Evolutionary conservation across 257 asterid genomes (phyloP).

Genomic region (Capsicum rhomboideum): DNA sequence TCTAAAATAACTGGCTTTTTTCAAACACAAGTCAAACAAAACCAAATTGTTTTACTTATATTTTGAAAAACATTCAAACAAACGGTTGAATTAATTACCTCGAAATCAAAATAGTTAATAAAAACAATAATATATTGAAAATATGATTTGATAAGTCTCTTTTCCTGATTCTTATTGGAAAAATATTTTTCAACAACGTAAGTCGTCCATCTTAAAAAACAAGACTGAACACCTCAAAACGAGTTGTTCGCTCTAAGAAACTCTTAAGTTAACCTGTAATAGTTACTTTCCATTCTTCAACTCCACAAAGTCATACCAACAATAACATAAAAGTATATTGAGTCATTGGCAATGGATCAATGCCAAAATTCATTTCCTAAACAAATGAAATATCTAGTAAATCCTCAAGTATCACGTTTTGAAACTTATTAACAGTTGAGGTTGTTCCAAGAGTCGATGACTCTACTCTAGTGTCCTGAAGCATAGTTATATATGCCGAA

Average conservation of each 20-base stretch:
- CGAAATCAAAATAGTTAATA: background rate
- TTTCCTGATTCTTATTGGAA: background rate
- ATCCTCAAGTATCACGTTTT: background rate
- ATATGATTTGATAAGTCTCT: background rate
- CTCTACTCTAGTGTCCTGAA: background rate
- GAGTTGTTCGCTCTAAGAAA: background rate
- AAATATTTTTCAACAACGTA: background rate
- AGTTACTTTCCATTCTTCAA: background rate
- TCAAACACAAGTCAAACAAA: background rate
- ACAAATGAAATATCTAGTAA: background rate
- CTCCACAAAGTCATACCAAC: background rate
- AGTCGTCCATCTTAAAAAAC: background rate
- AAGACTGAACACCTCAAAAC: background rate
- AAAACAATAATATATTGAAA: background rate
- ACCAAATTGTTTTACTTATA: background rate
- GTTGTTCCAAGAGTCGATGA: background rate
- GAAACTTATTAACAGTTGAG: background rate
- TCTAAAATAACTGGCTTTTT: background rate
- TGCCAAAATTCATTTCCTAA: background rate
- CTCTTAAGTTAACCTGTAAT: background rate
- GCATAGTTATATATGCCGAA: background rate
- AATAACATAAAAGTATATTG: background rate
- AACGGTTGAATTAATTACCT: background rate
- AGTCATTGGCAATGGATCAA: background rate
- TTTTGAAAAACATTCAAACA: background rate